Evolutionary conservation across 2,329 filamentous ascomycete species (phyloP).

Genomic region (Fusarium stilboides): DNA sequence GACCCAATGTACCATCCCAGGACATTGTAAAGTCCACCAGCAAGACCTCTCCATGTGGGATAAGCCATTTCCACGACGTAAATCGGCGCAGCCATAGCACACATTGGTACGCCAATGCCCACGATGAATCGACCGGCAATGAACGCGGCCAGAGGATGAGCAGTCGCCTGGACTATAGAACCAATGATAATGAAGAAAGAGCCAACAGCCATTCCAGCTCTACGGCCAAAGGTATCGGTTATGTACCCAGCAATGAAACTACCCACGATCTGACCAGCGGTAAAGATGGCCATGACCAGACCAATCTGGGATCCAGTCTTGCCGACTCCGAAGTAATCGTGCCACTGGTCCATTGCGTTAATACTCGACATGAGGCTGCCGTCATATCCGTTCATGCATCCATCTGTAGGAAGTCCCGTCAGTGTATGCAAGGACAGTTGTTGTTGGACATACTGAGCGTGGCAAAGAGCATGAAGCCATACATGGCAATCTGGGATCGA

Average conservation of each 20-base stretch:
- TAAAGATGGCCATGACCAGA: constrained; percentile 3
- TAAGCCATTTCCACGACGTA: constrained; percentile 15
- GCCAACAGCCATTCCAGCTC: neutral
- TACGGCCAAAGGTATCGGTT: neutral
- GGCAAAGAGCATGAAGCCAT: no score
- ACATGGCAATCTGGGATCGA: no score
- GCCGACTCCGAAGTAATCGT: neutral
- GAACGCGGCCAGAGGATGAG: constrained; percentile 2
- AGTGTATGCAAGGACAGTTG: no score
- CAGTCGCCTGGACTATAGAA: neutral
- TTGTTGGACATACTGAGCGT: no score
- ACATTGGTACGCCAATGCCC: constrained; percentile 1
- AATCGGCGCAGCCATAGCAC: constrained; percentile 5
- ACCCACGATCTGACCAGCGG: neutral
- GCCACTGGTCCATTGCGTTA: constrained; percentile 9
- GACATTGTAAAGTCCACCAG: constrained; percentile 5
- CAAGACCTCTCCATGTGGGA: constrained; percentile 6
- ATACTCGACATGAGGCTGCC: constrained; percentile 5
- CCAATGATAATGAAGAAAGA: constrained; percentile 5
- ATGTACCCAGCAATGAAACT: neutral
- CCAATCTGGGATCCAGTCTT: neutral
- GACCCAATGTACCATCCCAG: constrained; percentile 14
- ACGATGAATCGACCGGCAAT: constrained; percentile 4
- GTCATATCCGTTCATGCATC: constrained; percentile 8
- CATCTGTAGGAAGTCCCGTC: neutral